Base-by-base conservation (phyloP, 495 filamentous ascomycete genomes). In the Aspergillus bridgeri region DNA sequence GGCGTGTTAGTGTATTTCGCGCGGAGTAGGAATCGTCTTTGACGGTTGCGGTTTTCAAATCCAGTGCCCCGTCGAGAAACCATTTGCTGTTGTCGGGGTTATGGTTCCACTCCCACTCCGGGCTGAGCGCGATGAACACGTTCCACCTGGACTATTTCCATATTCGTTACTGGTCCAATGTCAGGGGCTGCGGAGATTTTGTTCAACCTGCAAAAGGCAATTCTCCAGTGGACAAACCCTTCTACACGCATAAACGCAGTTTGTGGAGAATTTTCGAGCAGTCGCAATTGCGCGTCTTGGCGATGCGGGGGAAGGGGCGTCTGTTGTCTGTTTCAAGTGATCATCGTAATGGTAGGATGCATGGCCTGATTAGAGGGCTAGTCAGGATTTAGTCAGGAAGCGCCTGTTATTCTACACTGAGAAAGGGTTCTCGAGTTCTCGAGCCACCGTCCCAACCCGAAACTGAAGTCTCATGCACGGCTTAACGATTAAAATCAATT, bases 81-180 rank as follows among this genome's bases (percentile, higher is more conserved):
- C 56, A 75, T 49, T 65, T 65, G 25, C 51, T 53, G 19, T 57
- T 65, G 42, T 85, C 79, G 0, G 83, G 83, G 54, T 84, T 83
- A 45, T 85, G 82, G 61, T 86, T 86, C 83, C 83, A 86, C 60
- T 86, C 82, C 81, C 81, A 85, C 25, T 74, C 65, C 0, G 71
- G 64, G 6, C 69, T 60, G 4, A 86, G 59, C 5, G 61, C 51
- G 1, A 38, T 15, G 9, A 2, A 1, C 33, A 29, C 11, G 9
- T 4, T 2, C 33, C 33, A 15, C 33, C 33, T 15, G 33, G 33
- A 38, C 1, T 38, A 38, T 38, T 38, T 38, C 33, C 33, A 15
- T 3, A 38, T 38, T 13, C 2, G 9, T 4, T 13, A 3, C 1
- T 38, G 17, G 33, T 38, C 11, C 5, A 13, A 13, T 38, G 7